Evolutionary conservation across 2,329 filamentous ascomycete genomes (phyloP).

Genomic region (Monilinia laxa): DNA sequence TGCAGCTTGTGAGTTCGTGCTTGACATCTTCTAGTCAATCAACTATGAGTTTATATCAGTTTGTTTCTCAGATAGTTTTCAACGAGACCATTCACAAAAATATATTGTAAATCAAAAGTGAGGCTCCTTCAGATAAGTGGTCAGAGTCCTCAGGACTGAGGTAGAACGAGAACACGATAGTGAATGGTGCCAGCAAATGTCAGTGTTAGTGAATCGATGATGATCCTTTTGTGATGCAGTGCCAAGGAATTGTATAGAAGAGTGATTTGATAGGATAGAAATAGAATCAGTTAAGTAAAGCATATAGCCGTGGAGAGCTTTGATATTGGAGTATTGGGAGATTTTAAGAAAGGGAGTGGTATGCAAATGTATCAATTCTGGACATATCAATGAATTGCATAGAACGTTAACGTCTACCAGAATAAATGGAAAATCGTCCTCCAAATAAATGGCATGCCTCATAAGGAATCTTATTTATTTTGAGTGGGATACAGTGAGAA

Average conservation of each 20-base stretch:
- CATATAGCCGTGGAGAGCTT: not conserved
- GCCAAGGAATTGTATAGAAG: not conserved
- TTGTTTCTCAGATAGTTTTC: not conserved
- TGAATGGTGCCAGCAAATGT: conserved; percentile 20
- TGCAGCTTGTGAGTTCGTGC: not conserved
- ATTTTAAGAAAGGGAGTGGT: not conserved
- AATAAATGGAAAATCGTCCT: too few relatives aligned
- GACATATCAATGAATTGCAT: too few relatives aligned
- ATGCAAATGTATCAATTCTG: not conserved
- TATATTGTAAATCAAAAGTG: not conserved
- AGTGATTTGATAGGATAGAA: not conserved
- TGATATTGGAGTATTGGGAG: not conserved
- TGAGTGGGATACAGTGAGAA: not conserved
- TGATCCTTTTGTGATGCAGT: not conserved
- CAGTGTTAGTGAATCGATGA: not conserved
- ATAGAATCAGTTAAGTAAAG: not conserved
- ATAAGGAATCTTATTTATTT: too few relatives aligned
- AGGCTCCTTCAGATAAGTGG: not conserved
- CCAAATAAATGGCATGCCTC: too few relatives aligned
- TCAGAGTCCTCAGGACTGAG: not conserved
- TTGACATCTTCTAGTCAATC: not conserved
- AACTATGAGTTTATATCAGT: not conserved
- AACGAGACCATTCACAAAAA: not conserved
- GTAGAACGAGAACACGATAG: not conserved
- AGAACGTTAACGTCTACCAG: too few relatives aligned